Percentiles rank a stretch among this genome's conserved stretches.
phyloP scores from a whole-genome alignment of 495 filamentous ascomycete species.

The Xylaria telfairii region DNA sequence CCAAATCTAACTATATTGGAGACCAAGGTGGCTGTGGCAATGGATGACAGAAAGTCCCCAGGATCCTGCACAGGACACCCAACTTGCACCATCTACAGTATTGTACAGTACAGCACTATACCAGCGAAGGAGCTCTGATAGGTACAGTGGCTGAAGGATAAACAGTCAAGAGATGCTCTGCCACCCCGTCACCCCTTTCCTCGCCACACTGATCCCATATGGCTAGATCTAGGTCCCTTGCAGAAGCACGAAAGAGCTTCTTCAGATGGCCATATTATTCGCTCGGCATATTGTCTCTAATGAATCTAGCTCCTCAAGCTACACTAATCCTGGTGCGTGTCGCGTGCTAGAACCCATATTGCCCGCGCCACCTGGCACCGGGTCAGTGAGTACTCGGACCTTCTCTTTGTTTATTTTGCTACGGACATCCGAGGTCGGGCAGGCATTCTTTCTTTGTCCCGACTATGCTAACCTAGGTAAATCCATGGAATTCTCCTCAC shows the following conservation, averaged over 20 bases:
- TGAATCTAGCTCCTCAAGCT: background rate
- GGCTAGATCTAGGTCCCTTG: constrained; percentile 2
- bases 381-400: background rate
- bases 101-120: too few relatives aligned
- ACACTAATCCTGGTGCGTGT: background rate
- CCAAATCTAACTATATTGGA: constrained; percentile 10
- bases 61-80: background rate
- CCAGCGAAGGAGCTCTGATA: background rate
- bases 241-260: background rate
- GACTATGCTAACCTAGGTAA: background rate
- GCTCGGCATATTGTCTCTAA: background rate
- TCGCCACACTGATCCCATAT: background rate
- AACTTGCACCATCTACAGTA: background rate
- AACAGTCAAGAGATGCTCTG: constrained; percentile 6
- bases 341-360: background rate
- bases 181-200: constrained; percentile 12
- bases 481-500: background rate
- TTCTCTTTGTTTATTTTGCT: background rate
- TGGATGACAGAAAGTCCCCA: constrained; percentile 18
- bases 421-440: background rate
- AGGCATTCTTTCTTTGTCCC: background rate
- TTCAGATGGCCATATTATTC: background rate
- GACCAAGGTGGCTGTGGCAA: constrained; percentile 18
- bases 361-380: too few relatives aligned
- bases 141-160: background rate